These are phyloP conservation scores for Chimonanthus praecox DNA, from an alignment of 164 flowering plant genomes.

Conservation along the genomic window DNA sequence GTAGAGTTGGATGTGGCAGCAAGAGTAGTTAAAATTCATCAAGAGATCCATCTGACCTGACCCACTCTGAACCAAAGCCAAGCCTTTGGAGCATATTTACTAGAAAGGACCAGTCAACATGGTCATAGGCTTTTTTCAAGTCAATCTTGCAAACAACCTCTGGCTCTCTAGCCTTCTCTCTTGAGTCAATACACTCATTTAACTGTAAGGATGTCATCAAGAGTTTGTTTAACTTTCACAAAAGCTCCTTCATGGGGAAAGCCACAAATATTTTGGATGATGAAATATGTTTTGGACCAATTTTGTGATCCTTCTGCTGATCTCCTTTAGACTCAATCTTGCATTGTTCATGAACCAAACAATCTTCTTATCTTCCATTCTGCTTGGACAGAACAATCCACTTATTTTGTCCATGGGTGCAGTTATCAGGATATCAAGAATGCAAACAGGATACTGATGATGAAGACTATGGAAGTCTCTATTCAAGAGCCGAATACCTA, in stretches of 20 bases:
- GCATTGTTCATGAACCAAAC: too few relatives aligned
- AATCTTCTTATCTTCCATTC: not conserved
- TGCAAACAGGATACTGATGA: slow-evolving; percentile 48
- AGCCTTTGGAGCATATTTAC: not conserved
- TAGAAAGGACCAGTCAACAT: not conserved
- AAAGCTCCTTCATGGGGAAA: not conserved
- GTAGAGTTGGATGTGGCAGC: too few relatives aligned
- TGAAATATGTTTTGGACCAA: too few relatives aligned
- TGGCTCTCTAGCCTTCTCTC: too few relatives aligned
- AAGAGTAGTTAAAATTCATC: too few relatives aligned
- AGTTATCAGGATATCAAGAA: slow-evolving; percentile 36
- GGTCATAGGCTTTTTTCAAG: not conserved
- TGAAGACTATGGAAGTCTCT: slow-evolving; percentile 44
- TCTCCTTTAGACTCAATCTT: too few relatives aligned
- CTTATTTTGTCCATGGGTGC: slow-evolving; percentile 7
- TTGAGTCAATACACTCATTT: not conserved
- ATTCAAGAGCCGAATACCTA: slow-evolving; percentile 50
- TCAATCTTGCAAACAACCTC: not conserved
- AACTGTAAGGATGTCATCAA: not conserved
- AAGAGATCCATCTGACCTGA: not conserved
- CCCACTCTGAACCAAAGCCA: not conserved
- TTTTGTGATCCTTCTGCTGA: too few relatives aligned
- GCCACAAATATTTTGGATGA: too few relatives aligned
- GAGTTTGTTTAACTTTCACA: not conserved
- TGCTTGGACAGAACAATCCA: not conserved